Evolutionary conservation across 2,329 filamentous ascomycete species (phyloP).

Genomic region (Verticillium longisporum): DNA sequence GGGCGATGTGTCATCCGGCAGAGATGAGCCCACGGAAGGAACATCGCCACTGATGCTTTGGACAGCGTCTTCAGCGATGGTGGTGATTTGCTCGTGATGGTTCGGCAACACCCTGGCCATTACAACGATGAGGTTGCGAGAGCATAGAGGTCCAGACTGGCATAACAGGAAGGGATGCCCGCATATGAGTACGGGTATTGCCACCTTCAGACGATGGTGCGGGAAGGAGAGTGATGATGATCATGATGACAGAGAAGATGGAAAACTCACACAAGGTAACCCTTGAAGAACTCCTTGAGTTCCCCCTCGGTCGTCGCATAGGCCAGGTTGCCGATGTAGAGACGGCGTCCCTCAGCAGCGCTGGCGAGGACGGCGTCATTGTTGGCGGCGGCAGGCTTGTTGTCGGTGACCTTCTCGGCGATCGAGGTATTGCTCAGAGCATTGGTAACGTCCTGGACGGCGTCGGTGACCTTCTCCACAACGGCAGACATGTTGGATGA

Average conservation of each 20-base stretch:
- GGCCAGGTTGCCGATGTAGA: constrained; percentile 99
- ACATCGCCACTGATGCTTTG: not conserved
- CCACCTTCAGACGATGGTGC: not conserved
- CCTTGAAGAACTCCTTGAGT: constrained; percentile 99
- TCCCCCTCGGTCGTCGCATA: constrained; percentile 99
- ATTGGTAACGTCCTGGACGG: constrained; percentile 72
- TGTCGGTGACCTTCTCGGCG: constrained; percentile 43
- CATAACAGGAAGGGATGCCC: not conserved
- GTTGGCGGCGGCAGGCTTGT: constrained; percentile 46
- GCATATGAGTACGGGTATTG: not conserved
- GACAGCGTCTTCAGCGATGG: not conserved
- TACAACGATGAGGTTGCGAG: too few species aligned
- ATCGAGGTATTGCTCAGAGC: constrained; percentile 68
- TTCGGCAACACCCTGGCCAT: too few species aligned
- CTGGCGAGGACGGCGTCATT: constrained; percentile 92
- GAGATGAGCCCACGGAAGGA: not conserved
- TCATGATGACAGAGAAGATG: not conserved
- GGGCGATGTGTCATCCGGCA: not conserved
- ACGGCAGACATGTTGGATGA: constrained; percentile 74
- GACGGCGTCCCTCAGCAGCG: constrained; percentile 96
- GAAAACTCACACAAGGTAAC: constrained; percentile 89
- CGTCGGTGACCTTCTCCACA: constrained; percentile 62
- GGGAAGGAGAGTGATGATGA: not conserved
- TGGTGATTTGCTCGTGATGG: not conserved
- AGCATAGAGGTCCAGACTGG: too few species aligned